Evolutionary conservation across 2,329 filamentous ascomycete genomes (phyloP).

Genomic region (Penicillium corylophilum): DNA sequence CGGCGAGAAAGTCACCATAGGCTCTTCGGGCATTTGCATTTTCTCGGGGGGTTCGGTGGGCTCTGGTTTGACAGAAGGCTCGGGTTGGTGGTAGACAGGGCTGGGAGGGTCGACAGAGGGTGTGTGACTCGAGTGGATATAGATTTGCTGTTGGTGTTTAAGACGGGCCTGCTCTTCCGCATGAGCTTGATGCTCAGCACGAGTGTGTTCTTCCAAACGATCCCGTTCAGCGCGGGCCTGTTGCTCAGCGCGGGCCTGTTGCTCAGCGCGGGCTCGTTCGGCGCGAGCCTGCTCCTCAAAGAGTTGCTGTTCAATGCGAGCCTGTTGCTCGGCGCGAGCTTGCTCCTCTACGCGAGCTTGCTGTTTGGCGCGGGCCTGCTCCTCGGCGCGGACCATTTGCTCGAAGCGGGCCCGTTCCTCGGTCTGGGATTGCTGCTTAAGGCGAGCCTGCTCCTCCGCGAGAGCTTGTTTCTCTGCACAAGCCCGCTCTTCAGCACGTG

Average conservation of each 20-base stretch:
- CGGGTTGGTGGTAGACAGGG: conserved; percentile 5
- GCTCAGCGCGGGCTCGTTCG: background rate
- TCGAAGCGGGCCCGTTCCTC: background rate
- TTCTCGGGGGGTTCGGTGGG: conserved; percentile 21
- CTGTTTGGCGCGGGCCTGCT: background rate
- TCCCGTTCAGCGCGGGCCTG: background rate
- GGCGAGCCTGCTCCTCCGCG: background rate
- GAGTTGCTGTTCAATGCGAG: background rate
- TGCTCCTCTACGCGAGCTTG: background rate
- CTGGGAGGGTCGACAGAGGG: conserved; percentile 19
- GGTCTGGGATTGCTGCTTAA: background rate
- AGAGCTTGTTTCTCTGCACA: background rate
- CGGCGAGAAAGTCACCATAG: conserved; percentile 44
- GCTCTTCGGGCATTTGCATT: conserved; percentile 31
- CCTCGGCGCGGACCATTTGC: background rate
- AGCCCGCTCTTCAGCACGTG: background rate
- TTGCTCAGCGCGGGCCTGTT: background rate
- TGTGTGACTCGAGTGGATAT: conserved; percentile 16
- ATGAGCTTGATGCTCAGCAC: background rate
- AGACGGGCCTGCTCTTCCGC: background rate
- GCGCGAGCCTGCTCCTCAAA: background rate
- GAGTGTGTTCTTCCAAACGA: background rate
- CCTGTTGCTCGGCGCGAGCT: background rate
- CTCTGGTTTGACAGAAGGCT: conserved; percentile 15
- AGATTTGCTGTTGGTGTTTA: background rate